Conservation (phyloP, 139 green algal genomes). For the Auxenochlorella pyrenoidosa region DNA sequence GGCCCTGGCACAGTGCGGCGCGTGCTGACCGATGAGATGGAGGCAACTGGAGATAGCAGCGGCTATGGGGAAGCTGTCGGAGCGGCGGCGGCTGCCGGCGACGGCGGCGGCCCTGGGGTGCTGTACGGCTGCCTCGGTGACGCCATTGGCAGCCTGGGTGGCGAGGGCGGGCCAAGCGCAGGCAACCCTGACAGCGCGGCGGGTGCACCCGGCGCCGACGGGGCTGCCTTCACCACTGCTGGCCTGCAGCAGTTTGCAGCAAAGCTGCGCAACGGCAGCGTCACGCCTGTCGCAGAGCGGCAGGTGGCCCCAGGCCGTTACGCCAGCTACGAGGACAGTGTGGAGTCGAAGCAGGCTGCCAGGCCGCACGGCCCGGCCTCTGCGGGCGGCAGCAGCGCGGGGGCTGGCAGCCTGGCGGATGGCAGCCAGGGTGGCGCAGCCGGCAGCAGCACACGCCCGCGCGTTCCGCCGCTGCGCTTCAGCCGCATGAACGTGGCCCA, state of each 20-base stretch:
- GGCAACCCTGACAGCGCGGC: too few relatives aligned
- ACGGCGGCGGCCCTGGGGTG: neutral
- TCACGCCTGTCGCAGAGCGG: neutral
- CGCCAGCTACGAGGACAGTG: constrained; percentile 10
- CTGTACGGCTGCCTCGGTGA: constrained; percentile 1
- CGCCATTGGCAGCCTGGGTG: neutral
- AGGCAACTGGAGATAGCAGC: neutral
- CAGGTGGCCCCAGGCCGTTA: neutral
- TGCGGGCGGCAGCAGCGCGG: neutral
- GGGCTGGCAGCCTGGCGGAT: neutral
- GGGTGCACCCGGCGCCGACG: neutral
- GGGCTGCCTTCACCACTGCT: neutral
- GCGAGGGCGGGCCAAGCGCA: neutral
- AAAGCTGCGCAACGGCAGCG: constrained; percentile 24
- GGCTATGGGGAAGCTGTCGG: neutral
- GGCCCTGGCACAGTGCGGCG: neutral
- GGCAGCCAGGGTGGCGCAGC: neutral
- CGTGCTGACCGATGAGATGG: neutral
- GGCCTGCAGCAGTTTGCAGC: constrained; percentile 9
- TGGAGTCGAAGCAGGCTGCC: constrained; percentile 6
- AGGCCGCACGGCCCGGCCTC: neutral
- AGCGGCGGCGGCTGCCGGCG: neutral
- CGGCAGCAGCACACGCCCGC: neutral
- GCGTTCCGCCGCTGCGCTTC: constrained; percentile 22
- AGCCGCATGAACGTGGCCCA: constrained; percentile 31